These are phyloP conservation scores for Platanthera zijinensis DNA, from an alignment of 106 monocot species.

Conservation along the genomic window DNA sequence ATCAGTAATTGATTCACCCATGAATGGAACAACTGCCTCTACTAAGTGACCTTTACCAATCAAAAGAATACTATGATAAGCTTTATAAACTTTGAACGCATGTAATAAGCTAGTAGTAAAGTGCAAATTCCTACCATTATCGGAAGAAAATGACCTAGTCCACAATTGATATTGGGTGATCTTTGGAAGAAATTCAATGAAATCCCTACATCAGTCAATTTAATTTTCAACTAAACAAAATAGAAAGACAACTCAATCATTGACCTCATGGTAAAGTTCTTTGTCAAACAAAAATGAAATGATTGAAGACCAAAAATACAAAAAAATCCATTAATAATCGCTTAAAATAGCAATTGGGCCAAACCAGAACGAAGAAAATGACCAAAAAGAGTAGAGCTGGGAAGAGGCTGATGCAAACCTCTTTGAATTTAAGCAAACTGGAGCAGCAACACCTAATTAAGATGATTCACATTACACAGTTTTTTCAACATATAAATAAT, in stretches of 20 bases:
- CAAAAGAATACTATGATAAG: constrained; percentile 6
- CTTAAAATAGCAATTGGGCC: background rate
- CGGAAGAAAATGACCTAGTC: constrained; percentile 74
- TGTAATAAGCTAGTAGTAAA: background rate
- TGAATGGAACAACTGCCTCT: constrained; percentile 86
- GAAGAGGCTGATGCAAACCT: constrained; percentile 15
- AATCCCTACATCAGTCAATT: constrained; percentile 33
- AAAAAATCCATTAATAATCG: background rate
- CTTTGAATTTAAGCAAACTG: constrained; percentile 10
- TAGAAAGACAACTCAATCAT: too few relatives aligned
- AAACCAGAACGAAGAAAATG: background rate
- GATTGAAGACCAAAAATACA: background rate
- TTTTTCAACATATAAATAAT: background rate
- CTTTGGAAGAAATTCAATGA: constrained; percentile 24
- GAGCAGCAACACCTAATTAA: constrained; percentile 17
- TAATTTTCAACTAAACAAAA: background rate
- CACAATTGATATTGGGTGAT: constrained; percentile 36
- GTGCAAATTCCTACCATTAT: constrained; percentile 33
- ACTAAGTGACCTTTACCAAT: constrained; percentile 46
- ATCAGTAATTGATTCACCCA: constrained; percentile 99
- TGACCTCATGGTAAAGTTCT: too few relatives aligned
- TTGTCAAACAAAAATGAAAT: background rate
- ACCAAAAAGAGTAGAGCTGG: background rate
- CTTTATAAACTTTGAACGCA: background rate
- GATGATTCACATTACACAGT: background rate